Evolutionary conservation across 805 yeast species (phyloP), one percentile per base, ranked within the genome.

Genomic region (Blastobotrys parvus): DNA sequence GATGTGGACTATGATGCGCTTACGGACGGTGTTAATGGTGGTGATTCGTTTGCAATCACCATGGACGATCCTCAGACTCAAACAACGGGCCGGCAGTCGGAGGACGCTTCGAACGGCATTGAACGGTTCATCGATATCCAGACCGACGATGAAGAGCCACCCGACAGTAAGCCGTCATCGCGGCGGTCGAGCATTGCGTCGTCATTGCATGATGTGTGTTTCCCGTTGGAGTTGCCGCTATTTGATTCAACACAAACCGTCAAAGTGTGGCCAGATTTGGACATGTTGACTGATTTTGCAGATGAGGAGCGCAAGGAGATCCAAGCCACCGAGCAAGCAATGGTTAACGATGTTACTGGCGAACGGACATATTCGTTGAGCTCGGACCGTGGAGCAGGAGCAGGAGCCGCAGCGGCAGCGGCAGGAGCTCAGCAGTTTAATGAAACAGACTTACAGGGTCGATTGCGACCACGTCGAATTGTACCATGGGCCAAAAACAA

Each of bases 171-270:
- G 52, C 86, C 87, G 3, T 67, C 78, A 2, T 72, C 80, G 18
- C 72, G 82, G 39, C 69, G 82, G 46, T 66, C 76, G 32, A 71
- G 80, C 30, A 49, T 57, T 32, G 75, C 77, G 32, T 80, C 94
- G 0, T 84, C 95, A 1, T 64, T 90, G 45, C 89, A 82, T 58
- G 98, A 90, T 62, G 98, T 90, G 20, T 90, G 96, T 57, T 78
- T 87, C 60, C 95, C 95, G 0, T 69, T 88, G 31, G 88, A 81
- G 49, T 45, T 57, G 8, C 53, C 58, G 2, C 38, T 45, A 8
- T 64, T 55, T 20, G 55, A 47, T 13, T 47, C 48, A 5, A 54
- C 55, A 29, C 45, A 51, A 13, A 51, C 53, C 22, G 45, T 55
- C 20, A 68, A 64, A 48, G 55, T 61, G 37, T 90, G 97, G 97